Conservation (phyloP, 768 basidiomycete species). For the Crepidotus variabilis region DNA sequence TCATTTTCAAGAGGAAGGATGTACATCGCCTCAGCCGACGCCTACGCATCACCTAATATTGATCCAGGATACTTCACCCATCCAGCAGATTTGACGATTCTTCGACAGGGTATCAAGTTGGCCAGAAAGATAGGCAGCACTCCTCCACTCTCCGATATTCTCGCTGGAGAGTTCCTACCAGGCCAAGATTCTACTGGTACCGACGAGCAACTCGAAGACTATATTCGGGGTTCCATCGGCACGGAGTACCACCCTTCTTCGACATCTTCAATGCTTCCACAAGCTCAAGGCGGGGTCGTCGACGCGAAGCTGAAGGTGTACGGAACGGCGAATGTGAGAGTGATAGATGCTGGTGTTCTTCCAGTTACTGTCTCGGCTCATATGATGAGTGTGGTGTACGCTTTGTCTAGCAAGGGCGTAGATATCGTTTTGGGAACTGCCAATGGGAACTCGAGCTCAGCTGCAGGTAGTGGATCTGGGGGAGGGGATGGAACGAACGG, state of each 20-base stretch:
- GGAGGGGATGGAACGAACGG: not conserved
- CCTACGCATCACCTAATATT: constrained; percentile 59
- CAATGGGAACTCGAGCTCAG: not conserved
- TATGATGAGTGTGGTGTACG: constrained; percentile 4
- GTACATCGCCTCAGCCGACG: constrained; percentile 53
- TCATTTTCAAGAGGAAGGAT: constrained; percentile 51
- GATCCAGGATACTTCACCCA: constrained; percentile 66
- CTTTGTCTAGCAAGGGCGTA: constrained; percentile 1
- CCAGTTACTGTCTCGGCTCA: constrained; percentile 25
- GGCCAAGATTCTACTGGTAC: constrained; percentile 34
- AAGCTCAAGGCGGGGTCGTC: constrained; percentile 27
- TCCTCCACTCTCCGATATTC: constrained; percentile 41
- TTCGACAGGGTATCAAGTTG: constrained; percentile 61
- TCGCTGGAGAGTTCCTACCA: constrained; percentile 24
- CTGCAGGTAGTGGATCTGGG: no score
- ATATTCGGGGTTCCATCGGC: constrained; percentile 36
- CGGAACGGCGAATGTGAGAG: constrained; percentile 45
- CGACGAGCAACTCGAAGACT: constrained; percentile 54
- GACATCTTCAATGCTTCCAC: constrained; percentile 27
- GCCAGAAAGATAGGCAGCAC: constrained; percentile 52
- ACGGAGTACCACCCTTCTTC: constrained; percentile 58
- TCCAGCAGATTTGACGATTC: constrained; percentile 40
- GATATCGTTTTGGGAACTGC: not conserved
- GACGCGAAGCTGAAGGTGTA: constrained; percentile 30
- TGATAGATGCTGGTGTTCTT: constrained; percentile 46